Base-by-base conservation (phyloP, 345 rosid genomes). In the Psidium friedrichsthalianum region DNA sequence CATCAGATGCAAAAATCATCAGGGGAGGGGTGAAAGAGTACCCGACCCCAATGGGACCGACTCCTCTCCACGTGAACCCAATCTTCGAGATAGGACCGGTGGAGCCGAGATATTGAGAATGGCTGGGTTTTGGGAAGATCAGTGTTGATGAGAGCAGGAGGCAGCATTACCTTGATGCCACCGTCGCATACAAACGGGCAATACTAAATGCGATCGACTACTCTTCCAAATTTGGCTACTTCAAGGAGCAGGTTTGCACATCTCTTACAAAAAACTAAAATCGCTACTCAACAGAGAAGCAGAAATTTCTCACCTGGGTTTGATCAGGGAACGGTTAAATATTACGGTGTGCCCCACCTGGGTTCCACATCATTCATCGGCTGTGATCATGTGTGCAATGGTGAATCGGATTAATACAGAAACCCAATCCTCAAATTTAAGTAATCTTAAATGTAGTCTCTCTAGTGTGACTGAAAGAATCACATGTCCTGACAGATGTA, bases 21-120 rank as follows among this genome's bases (percentile, higher is more conserved):
- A 91, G 95, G 51, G 95, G 92, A 5, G 98, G 98, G 69, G 94
- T 97, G 98, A 91, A 93, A 61, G 96, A 95, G 90, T 95, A 94
- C 93, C 99, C 95, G 69, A 95, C 98, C 49, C 98, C 98, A 87
- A 95, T 97, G 98, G 98, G 98, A 85, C 98, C 98, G 1, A 95
- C 94, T 32, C 90, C 91, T 85, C 98, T 97, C 80, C 98, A 97
- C 21, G 99, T 97, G 47, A 97, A 94, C 83, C 99, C 99, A 0
- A 94, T 97, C 74, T 97, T 95, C 22, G 98, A 95, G 91, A 95
- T 94, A 61, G 99, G 99, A 3, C 99, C 98, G 10, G 88, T 95
- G 6, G 98, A 97, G 88, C 99, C 98, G 2, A 93, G 97, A 91
- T 97, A 95, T 90, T 93, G 98, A 3, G 99, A 97, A 76, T 94